phyloP scores from a whole-genome alignment of 2,329 filamentous ascomycete genomes.

The Penicillium verrucosum region DNA sequence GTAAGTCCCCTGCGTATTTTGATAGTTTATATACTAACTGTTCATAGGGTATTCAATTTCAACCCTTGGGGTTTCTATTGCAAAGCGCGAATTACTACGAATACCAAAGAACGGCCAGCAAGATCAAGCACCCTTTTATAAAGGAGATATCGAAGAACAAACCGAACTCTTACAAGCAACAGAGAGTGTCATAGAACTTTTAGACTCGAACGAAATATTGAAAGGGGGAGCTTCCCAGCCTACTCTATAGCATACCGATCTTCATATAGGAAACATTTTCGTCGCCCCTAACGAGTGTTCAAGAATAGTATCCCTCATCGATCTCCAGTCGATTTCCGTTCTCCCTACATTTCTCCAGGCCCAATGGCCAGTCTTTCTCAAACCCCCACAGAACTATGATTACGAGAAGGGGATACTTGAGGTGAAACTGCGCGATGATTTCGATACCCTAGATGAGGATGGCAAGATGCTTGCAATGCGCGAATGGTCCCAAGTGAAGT shows the following conservation, averaged over 20 bases:
- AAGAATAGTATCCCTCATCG: slow-evolving; percentile 24
- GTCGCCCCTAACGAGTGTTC: slow-evolving; percentile 20
- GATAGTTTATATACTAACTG: slow-evolving; percentile 7
- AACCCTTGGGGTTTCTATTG: slow-evolving; percentile 15
- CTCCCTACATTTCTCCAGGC: slow-evolving; percentile 30
- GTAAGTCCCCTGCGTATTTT: slow-evolving; percentile 6
- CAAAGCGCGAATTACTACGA: slow-evolving; percentile 16
- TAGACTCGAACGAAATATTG: slow-evolving; percentile 16
- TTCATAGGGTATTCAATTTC: slow-evolving; percentile 16
- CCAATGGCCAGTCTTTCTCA: slow-evolving; percentile 26
- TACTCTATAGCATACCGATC: slow-evolving; percentile 25
- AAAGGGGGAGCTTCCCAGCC: slow-evolving; percentile 11
- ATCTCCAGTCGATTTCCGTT: slow-evolving; percentile 26
- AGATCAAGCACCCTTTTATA: not conserved
- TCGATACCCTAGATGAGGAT: slow-evolving; percentile 17
- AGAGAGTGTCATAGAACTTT: slow-evolving; percentile 10
- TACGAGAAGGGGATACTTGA: slow-evolving; percentile 18
- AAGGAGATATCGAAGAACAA: slow-evolving; percentile 14
- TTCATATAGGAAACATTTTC: slow-evolving; percentile 37
- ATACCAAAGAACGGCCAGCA: slow-evolving; percentile 7
- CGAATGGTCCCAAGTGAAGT: slow-evolving; percentile 18
- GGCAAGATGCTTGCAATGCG: slow-evolving; percentile 12
- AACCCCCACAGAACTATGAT: slow-evolving; percentile 20
- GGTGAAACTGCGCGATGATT: slow-evolving; percentile 16
- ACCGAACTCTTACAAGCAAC: slow-evolving; percentile 11